These are phyloP conservation scores for Nematocida ironsii DNA, from an alignment of 371 early-diverging fungal species.

Conservation along the genomic window DNA sequence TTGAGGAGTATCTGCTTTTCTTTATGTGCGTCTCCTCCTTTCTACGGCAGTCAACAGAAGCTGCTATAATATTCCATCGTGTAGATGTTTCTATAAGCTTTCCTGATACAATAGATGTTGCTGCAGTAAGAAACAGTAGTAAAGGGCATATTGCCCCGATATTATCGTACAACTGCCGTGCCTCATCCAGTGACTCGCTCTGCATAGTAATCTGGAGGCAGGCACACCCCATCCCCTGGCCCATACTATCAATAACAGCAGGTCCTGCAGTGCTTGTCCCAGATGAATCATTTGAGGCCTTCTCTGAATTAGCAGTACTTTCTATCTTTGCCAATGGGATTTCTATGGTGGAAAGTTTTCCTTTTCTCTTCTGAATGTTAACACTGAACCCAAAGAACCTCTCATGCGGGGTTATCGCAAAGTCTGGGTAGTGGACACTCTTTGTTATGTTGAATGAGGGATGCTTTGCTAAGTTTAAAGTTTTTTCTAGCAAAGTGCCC, in stretches of 20 bases:
- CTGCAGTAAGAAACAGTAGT: constrained; percentile 87
- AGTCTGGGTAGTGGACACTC: constrained; percentile 63
- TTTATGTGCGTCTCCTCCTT: constrained; percentile 79
- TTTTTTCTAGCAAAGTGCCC: constrained; percentile 23
- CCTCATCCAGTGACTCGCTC: constrained; percentile 86
- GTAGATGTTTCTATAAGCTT: constrained; percentile 89
- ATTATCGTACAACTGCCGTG: constrained; percentile 86
- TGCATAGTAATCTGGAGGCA: constrained; percentile 97
- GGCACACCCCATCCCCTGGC: constrained; percentile 97
- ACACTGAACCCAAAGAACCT: constrained; percentile 62
- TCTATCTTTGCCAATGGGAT: constrained; percentile 39
- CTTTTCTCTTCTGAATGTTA: constrained; percentile 64
- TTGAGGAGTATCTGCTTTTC: constrained; percentile 92
- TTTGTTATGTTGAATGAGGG: constrained; percentile 55
- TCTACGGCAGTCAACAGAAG: constrained; percentile 88
- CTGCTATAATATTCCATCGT: constrained; percentile 91
- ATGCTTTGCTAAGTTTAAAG: constrained; percentile 1
- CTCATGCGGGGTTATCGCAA: constrained; percentile 61
- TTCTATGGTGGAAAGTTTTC: constrained; percentile 40
- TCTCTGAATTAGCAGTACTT: constrained; percentile 1
- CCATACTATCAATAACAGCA: constrained; percentile 96
- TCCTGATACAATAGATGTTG: constrained; percentile 86
- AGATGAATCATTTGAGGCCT: neutral
- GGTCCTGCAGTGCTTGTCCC: constrained; percentile 71
- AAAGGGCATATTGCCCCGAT: constrained; percentile 85